Evolutionary conservation across 202 grass and related monocot species (phyloP), one percentile per base, ranked within the genome.

Genomic region (Elaeis oleifera): DNA sequence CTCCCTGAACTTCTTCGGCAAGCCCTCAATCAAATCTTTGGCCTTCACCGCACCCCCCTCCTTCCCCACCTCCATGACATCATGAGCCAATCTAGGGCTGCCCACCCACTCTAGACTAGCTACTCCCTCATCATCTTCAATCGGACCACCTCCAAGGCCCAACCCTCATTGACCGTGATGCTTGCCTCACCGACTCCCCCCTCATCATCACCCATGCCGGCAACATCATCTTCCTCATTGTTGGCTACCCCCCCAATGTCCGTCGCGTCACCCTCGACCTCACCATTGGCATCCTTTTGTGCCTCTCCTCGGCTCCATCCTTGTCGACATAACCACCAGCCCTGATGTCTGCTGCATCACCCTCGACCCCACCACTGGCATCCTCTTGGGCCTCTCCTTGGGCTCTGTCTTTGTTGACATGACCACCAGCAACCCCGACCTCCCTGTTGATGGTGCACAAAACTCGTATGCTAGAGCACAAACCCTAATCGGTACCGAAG

Each of bases 211-310:
- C 20, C 20, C 20, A 20, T 20, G 20, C 52, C 20, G 79, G 79
- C 11, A 84, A 97, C 14, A 84, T 89, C 64, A 86, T 91, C 68
- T 97, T 91, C 63, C 87, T 97, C 79, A 97, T 97, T 75, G 92
- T 97, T 26, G 87, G 92, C 7, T 89, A 91, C 51, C 81, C 79
- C 23, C 83, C 84, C 1, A 81, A 97, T 18, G 88, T 97, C 65
- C 87, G 84, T 63, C 28, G 70, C 21, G 81, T 84, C 20, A 56
- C 74, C 67, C 79, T 91, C 60, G 77, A 91, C 56, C 79, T 79
- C 6, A 66, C 76, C 58, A 58, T 71, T 0, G 92, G 92, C 1
- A 81, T 74, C 19, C 76, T 85, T 26, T 60, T 79, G 0, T 81
- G 92, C n/a, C 71, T 89, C 23, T 31, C 87, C 14, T 76, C 77